These are phyloP conservation scores for Phytophthora idaei DNA, from an alignment of 352 stramenopile genomes.

Conservation along the genomic window DNA sequence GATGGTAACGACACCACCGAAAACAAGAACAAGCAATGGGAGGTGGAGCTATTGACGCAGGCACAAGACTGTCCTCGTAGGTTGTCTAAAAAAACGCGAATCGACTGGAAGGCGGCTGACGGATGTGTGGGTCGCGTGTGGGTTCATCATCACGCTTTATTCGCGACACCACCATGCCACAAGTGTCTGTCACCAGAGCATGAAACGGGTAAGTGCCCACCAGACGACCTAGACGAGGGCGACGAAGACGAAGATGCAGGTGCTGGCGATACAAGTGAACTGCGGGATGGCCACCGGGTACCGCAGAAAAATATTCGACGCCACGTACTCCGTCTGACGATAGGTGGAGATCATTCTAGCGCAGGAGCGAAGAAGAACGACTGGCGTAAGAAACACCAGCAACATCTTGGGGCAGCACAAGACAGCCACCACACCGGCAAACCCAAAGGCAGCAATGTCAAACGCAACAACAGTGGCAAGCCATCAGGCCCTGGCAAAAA, in stretches of 20 bases:
- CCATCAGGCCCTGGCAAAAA: conserved; percentile 5
- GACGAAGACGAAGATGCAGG: conserved; percentile 4
- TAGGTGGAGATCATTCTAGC: conserved; percentile 13
- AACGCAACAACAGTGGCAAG: conserved; percentile 7
- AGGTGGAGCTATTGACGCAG: conserved; percentile 42
- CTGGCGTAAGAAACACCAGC: conserved; percentile 34
- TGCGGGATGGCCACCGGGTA: neutral
- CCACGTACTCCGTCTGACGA: conserved; percentile 34
- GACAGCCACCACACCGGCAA: conserved; percentile 1
- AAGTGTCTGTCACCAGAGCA: conserved; percentile 46
- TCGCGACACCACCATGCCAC: conserved; percentile 39
- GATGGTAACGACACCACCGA: neutral
- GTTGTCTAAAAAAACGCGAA: conserved; percentile 39
- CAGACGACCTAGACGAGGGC: conserved; percentile 3
- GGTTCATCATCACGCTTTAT: conserved; percentile 54
- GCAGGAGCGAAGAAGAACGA: conserved; percentile 23
- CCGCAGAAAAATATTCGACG: conserved; percentile 24
- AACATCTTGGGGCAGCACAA: conserved; percentile 6
- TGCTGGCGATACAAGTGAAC: conserved; percentile 16
- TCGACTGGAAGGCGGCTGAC: conserved; percentile 47
- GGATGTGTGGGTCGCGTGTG: conserved; percentile 36
- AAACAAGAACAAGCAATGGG: conserved; percentile 36
- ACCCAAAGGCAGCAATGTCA: conserved; percentile 15
- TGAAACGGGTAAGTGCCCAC: conserved; percentile 25
- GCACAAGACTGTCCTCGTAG: conserved; percentile 37